Evolutionary conservation across 2,329 filamentous ascomycete genomes (phyloP), one percentile per base, ranked within the genome.

Genomic region (Apiospora rasikravindrae): DNA sequence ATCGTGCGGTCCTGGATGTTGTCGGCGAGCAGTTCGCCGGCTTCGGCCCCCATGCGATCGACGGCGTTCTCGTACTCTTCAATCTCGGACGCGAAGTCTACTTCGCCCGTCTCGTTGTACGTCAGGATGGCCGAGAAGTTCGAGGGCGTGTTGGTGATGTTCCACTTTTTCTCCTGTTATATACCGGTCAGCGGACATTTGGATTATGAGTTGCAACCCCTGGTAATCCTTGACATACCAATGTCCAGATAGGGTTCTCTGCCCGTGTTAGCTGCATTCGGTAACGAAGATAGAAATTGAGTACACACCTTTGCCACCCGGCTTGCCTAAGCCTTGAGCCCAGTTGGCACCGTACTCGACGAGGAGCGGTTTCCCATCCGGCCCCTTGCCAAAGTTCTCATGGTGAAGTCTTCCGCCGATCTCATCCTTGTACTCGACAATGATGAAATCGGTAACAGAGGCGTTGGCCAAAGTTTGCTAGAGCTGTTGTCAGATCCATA

Each of bases 331-430:
- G 0, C 78, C 80, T 42, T 82, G 78, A 0, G 86, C 79, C 91
- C 91, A 93, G 74, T 93, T 93, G 8, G 91, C 91, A 2, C 91
- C 91, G 0, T 91, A 81, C 78, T 93, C 91, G 14, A 93, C 83
- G 0, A 83, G 85, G 72, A 89, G 90, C 0, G 88, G 86, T 0
- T 86, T 82, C 0, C 89, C 89, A 47, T 88, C 82, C 0, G 80
- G 57, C 2, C 81, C 78, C 22, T 83, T 81, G 4, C 90, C 90
- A 76, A 92, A 92, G 0, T 83, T 82, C 0, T 86, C 85, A 73
- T 92, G 87, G 19, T 81, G 81, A 53, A 91, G 85, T 8, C 91
- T 86, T 1, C 91, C 91, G 1, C 91, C 91, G 72, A 93, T 87
- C 22, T 87, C 84, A 72, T 87, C 83, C 16, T 90, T 89, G 72